Conservation (phyloP, 768 basidiomycete genomes). For the Lactifluus subvellereus region DNA sequence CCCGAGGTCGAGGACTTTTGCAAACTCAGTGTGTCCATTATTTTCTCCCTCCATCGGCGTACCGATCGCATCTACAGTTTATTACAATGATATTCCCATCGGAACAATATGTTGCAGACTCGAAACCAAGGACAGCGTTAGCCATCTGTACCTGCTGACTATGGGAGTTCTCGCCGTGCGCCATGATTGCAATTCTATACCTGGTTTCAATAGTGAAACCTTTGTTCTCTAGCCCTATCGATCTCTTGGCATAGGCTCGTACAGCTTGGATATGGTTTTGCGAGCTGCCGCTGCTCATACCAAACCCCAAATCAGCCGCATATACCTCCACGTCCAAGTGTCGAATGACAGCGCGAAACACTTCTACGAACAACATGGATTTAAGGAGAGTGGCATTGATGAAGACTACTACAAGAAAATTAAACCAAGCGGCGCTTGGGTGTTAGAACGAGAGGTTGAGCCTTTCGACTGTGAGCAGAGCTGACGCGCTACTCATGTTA, state of each 20-base stretch:
- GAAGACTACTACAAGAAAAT: slow-evolving; percentile 89
- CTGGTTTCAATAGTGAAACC: not conserved
- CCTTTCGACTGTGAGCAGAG: not conserved
- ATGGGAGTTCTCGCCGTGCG: slow-evolving; percentile 86
- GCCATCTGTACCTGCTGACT: slow-evolving; percentile 79
- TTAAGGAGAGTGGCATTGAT: slow-evolving; percentile 58
- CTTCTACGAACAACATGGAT: slow-evolving; percentile 84
- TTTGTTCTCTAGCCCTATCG: slow-evolving; percentile 67
- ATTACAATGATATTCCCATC: slow-evolving; percentile 90
- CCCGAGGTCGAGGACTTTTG: slow-evolving; percentile 82
- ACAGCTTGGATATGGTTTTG: slow-evolving; percentile 63
- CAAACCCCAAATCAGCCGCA: slow-evolving; percentile 58
- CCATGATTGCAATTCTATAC: slow-evolving; percentile 15
- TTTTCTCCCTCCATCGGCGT: slow-evolving; percentile 7
- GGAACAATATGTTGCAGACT: slow-evolving; percentile 84
- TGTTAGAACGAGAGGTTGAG: slow-evolving; percentile 58
- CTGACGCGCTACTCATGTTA: not conserved
- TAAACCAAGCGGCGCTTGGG: slow-evolving; percentile 77
- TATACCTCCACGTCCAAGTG: slow-evolving; percentile 86
- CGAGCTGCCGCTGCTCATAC: slow-evolving; percentile 51
- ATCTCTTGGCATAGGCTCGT: slow-evolving; percentile 67
- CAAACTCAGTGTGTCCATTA: slow-evolving; percentile 65
- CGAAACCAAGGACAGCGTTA: slow-evolving; percentile 56
- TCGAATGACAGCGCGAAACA: slow-evolving; percentile 69
- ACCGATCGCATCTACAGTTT: slow-evolving; percentile 46